phyloP scores from a whole-genome alignment of 768 basidiomycete genomes.

The Imleria badia region DNA sequence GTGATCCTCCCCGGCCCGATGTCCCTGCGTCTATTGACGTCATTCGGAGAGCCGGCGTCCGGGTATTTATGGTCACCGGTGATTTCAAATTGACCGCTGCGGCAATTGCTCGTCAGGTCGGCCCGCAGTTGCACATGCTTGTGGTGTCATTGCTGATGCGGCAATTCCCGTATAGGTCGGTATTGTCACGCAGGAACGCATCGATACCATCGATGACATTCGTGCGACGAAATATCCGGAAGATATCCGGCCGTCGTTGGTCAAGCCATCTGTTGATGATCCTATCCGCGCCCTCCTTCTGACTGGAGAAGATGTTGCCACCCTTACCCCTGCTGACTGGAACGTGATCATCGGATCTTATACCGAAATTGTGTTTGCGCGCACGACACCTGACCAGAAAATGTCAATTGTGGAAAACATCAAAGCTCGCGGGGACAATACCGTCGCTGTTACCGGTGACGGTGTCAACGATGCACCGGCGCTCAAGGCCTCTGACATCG shows the following conservation, averaged over 20 bases:
- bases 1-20: constrained; percentile 55
- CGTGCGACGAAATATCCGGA: constrained; percentile 23
- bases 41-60: constrained; percentile 50
- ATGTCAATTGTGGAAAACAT: constrained; percentile 55
- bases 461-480: constrained; percentile 56
- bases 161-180: constrained; percentile 35
- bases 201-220: constrained; percentile 36
- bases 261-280: constrained; percentile 40
- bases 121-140: constrained; percentile 8
- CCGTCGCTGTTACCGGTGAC: constrained; percentile 56
- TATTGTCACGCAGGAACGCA: constrained; percentile 39
- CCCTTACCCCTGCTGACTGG: constrained; percentile 40
- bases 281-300: constrained; percentile 40
- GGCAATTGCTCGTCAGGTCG: constrained; percentile 47
- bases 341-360: constrained; percentile 38
- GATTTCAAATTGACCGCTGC: constrained; percentile 55
- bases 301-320: constrained; percentile 44
- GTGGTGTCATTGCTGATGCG: neutral
- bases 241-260: constrained; percentile 9
- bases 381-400: constrained; percentile 59
- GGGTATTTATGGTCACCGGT: constrained; percentile 58
- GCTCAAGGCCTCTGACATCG: constrained; percentile 53
- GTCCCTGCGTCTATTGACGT: constrained; percentile 46
- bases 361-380: constrained; percentile 49
- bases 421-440: constrained; percentile 45